Evolutionary conservation across 75 land plant species (phyloP).

Genomic region (Picea glauca): DNA sequence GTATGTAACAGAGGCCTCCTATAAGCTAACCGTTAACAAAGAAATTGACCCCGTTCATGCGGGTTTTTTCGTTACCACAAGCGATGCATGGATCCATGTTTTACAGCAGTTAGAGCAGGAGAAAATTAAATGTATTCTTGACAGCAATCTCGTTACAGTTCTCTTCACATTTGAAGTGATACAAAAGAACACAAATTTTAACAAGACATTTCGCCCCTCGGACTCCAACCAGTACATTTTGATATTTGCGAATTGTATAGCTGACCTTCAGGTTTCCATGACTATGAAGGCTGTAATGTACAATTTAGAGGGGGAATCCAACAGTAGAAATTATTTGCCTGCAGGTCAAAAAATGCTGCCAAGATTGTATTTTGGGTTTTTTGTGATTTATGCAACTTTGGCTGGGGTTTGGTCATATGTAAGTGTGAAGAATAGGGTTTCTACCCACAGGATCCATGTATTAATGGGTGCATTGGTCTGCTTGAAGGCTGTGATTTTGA

Average conservation of each 20-base stretch:
- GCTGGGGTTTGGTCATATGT: conserved; percentile 21
- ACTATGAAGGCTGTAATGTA: conserved; percentile 4
- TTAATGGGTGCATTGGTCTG: conserved; percentile 30
- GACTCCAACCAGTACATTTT: not conserved
- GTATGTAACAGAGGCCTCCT: not conserved
- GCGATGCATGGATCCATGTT: not conserved
- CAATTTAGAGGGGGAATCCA: not conserved
- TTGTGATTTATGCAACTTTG: conserved; percentile 19
- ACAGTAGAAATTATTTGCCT: conserved; percentile 19
- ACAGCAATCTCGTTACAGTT: not conserved
- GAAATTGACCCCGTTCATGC: not conserved
- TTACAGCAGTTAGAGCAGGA: conserved; percentile 11
- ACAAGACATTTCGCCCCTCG: not conserved
- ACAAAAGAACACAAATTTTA: not conserved
- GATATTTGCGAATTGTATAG: conserved; percentile 6
- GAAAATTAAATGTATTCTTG: conserved; percentile 4
- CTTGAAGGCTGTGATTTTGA: conserved; percentile 27
- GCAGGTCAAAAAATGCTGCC: conserved; percentile 33
- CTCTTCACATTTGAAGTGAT: not conserved
- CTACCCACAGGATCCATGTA: conserved; percentile 28
- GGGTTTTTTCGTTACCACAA: conserved; percentile 2
- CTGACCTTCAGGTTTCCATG: conserved; percentile 5
- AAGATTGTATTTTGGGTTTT: conserved; percentile 22
- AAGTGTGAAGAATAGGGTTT: conserved; percentile 11
- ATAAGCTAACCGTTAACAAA: not conserved